Conservation (phyloP, 495 filamentous ascomycete species). For the Aspergillus sparsus region DNA sequence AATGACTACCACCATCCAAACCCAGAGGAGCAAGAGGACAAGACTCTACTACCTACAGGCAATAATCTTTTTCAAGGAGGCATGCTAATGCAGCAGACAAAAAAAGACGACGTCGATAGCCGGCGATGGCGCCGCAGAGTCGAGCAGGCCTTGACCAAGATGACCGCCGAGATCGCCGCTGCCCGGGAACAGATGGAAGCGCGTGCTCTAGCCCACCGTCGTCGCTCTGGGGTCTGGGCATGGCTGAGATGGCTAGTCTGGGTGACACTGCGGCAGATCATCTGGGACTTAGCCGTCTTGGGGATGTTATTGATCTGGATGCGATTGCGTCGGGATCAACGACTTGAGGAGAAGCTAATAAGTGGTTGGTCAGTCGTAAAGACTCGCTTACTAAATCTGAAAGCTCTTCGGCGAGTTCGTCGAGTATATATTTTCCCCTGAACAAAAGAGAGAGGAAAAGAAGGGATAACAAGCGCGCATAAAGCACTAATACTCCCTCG, state of each 20-base stretch:
- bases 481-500: not conserved
- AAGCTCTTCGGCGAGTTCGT: conserved; percentile 28
- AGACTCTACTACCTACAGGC: conserved; percentile 16
- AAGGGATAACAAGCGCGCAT: too few relatives aligned
- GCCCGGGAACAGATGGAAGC: conserved; percentile 86
- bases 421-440: conserved; percentile 31
- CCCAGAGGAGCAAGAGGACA: conserved; percentile 27
- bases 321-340: conserved; percentile 70
- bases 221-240: conserved; percentile 58
- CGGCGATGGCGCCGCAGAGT: conserved; percentile 76
- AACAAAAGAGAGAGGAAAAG: not conserved
- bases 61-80: conserved; percentile 6
- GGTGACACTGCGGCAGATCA: conserved; percentile 69
- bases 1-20: conserved; percentile 11
- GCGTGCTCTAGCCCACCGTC: conserved; percentile 37
- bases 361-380: conserved; percentile 62
- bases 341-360: conserved; percentile 74
- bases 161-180: conserved; percentile 93
- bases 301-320: conserved; percentile 75
- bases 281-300: conserved; percentile 70
- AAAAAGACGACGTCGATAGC: conserved; percentile 29
- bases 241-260: conserved; percentile 75
- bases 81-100: conserved; percentile 18
- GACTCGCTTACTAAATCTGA: conserved; percentile 57
- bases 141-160: conserved; percentile 82